A percentile compares a stretch with the other conserved stretches of the same genome.
Conservation (phyloP, 768 basidiomycete genomes). For the Agrocybe pediades region DNA sequence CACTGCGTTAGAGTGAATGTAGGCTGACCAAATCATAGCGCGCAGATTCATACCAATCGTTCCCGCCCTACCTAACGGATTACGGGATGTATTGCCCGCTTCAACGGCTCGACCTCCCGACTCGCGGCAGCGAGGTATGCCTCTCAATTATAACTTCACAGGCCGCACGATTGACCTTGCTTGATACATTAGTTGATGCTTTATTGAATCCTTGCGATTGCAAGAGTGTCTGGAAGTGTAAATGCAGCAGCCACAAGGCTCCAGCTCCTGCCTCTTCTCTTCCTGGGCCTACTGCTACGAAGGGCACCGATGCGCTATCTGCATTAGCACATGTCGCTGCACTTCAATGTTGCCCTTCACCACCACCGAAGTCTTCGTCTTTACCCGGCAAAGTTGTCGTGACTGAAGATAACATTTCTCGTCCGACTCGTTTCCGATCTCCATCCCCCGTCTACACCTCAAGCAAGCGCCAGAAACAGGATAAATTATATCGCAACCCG, state of each 20-base stretch:
- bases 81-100: slow-evolving; percentile 53
- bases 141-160: not conserved
- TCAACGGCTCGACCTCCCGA: slow-evolving; percentile 35
- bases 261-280: slow-evolving; percentile 9
- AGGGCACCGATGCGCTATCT: slow-evolving; percentile 20
- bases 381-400: not conserved
- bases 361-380: slow-evolving; percentile 8
- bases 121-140: slow-evolving; percentile 51
- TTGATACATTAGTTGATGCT: slow-evolving; percentile 48
- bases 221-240: slow-evolving; percentile 54
- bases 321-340: slow-evolving; percentile 42
- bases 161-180: not conserved
- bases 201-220: slow-evolving; percentile 69
- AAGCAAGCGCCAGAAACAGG: slow-evolving; percentile 35
- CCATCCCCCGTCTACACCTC: slow-evolving; percentile 27
- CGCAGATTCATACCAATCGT: slow-evolving; percentile 70
- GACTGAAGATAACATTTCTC: not conserved
- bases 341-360: slow-evolving; percentile 27
- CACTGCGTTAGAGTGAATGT: not conserved
- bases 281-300: not conserved
- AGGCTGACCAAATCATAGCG: slow-evolving; percentile 39
- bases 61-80: slow-evolving; percentile 74
- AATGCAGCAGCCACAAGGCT: slow-evolving; percentile 35
- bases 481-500: slow-evolving; percentile 14
- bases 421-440: slow-evolving; percentile 22